Base-by-base conservation (phyloP, 1,139 yeast species). In the Taphrina communis region DNA sequence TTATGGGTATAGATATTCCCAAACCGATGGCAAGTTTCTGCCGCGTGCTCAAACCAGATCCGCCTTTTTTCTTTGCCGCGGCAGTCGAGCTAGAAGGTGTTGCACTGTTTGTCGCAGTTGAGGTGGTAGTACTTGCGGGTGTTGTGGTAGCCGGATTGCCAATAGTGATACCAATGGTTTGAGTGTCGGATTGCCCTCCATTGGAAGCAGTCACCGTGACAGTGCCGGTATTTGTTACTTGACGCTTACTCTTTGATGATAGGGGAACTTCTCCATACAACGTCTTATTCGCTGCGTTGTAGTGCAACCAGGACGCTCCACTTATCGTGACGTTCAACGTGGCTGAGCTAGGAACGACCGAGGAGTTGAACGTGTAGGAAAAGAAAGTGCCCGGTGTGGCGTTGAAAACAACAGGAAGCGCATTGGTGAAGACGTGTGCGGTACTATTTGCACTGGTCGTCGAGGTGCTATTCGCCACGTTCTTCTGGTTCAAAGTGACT, bases 211-310 rank as follows among this genome's bases (percentile, higher is more conserved):
- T 71, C 9, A 73, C 63, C 14, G 70, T 55, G 31, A 72, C 73
- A 31, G 69, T 19, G 74, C 71, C 65, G 2, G 63, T 35, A n/a
- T 61, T 72, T 11, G 50, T 21, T 8, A 39, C 17, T 31, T 63
- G 67, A 12, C 67, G 42, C 61, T 63, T 53, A 48, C 55, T 14
- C 50, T 71, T 12, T 52, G 65, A n/a, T 42, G 83, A 78, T 6
- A 79, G 74, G 0, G 98, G 97, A 1, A 86, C 88, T 61, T 74
- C 72, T 38, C 98, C 98, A 56, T 80, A 80, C 71, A 93, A 82
- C 1, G 96, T 88, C 75, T 82, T 79, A 76, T 90, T 91, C 17
- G 81, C 75, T 38, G 80, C 74, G 75, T 86, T 83, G 77, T 83
- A 91, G 2, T 80, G 75, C 70, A 93, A 80, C 97, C 97, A 93